Percentiles rank a stretch among this genome's conserved stretches.
These are phyloP conservation scores for Kitagawia praeruptora DNA, from an alignment of 129 eudicot genomes.

Conservation along the genomic window DNA sequence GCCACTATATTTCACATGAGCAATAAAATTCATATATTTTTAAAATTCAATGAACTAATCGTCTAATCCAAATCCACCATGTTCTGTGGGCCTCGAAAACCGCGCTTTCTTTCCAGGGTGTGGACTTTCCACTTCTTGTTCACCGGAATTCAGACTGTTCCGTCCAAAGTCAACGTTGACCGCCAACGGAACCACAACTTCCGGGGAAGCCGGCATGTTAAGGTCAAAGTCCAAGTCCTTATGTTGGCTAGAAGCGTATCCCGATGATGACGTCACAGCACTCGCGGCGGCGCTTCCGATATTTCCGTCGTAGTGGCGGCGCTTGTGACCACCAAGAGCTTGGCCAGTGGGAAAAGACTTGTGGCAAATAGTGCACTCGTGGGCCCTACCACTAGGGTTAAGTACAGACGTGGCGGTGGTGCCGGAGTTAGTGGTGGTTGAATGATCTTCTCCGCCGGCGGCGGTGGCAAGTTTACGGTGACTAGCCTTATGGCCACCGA, in stretches of 20 bases:
- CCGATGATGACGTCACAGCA: conserved; percentile 6
- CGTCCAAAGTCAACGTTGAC: conserved; percentile 9
- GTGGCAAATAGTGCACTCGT: conserved; percentile 19
- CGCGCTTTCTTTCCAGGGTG: conserved; percentile 7
- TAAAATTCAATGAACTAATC: not conserved
- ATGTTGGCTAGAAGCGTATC: not conserved
- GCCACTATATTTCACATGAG: not conserved
- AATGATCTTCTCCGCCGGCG: not conserved
- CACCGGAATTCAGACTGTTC: not conserved
- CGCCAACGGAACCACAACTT: not conserved
- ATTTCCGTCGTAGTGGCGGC: conserved; percentile 19
- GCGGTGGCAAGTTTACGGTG: conserved; percentile 9
- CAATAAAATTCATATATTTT: not conserved
- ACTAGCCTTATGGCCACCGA: conserved; percentile 18
- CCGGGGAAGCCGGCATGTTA: conserved; percentile 10
- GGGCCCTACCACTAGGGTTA: conserved; percentile 8
- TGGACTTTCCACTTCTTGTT: conserved; percentile 11
- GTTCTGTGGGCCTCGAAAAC: not conserved
- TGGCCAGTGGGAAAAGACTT: conserved; percentile 10
- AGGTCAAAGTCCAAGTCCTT: conserved; percentile 10
- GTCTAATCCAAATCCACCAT: not conserved
- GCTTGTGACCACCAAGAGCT: conserved; percentile 11
- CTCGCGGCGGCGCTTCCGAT: not conserved
- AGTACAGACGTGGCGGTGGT: not conserved
- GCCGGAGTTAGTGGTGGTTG: not conserved